Conservation (phyloP, 495 filamentous ascomycete species). For the Articulospora tetracladia region DNA sequence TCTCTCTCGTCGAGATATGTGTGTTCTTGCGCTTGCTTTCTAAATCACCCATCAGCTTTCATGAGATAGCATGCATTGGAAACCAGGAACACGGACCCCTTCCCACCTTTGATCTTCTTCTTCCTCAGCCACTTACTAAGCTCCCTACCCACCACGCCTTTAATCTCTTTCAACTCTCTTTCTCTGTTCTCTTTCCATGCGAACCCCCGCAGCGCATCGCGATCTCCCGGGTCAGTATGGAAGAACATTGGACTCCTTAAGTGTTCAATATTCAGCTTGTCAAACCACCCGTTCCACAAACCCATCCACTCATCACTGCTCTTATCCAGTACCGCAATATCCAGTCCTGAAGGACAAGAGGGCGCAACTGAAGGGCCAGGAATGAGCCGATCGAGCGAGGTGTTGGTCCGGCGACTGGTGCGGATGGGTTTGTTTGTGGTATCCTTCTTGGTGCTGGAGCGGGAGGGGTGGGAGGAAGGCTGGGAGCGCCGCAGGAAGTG, state of each 20-base stretch:
- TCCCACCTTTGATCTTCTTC: slow-evolving; percentile 35
- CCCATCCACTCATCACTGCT: slow-evolving; percentile 49
- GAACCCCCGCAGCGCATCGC: slow-evolving; percentile 57
- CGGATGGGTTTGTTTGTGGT: background rate
- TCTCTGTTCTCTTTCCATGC: slow-evolving; percentile 46
- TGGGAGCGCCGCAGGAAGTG: background rate
- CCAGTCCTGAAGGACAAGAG: slow-evolving; percentile 9
- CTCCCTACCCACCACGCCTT: slow-evolving; percentile 58
- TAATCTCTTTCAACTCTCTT: slow-evolving; percentile 50
- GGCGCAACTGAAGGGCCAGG: background rate
- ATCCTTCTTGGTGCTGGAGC: background rate
- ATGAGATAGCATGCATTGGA: slow-evolving; percentile 11
- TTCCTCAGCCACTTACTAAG: slow-evolving; percentile 61
- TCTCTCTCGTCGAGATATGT: slow-evolving; percentile 57
- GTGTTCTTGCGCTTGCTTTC: background rate
- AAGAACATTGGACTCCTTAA: slow-evolving; percentile 67
- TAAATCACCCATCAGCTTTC: slow-evolving; percentile 22
- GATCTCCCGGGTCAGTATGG: slow-evolving; percentile 59
- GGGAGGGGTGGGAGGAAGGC: background rate
- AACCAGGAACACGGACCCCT: background rate
- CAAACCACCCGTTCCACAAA: slow-evolving; percentile 52
- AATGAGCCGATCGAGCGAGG: background rate
- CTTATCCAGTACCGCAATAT: slow-evolving; percentile 48
- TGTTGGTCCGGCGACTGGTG: background rate
- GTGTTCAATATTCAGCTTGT: slow-evolving; percentile 51